Evolutionary conservation across 2,329 filamentous ascomycete genomes (phyloP), one percentile per base, ranked within the genome.

Genomic region (Colletotrichum costaricense): DNA sequence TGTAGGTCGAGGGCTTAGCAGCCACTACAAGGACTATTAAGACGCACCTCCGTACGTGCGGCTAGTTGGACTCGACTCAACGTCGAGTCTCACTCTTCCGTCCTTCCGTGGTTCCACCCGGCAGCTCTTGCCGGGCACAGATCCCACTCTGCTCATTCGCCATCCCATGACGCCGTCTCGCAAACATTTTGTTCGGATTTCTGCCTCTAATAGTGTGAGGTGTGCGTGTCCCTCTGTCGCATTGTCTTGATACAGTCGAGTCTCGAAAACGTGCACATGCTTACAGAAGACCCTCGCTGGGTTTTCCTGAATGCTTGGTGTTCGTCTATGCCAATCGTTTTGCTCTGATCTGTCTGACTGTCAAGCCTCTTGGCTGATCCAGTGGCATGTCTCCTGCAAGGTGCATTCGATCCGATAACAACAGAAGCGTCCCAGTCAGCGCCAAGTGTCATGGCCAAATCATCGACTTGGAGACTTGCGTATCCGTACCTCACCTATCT

Each of bases 51-150:
- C 24, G 22, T 19, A 22, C 22, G 26, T 46, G 30, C 35, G 14
- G 24, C 38, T 42, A 42, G 35, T 46, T 62, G 58, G 59, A 33
- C n/a, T 49, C 42, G 42, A 49, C 42, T n/a, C 7, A 11, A 22
- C 7, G 16, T 49, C 42, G 42, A 49, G 42, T 49, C 42, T 49
- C 19, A 22, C 42, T 49, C 42, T 49, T 49, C 42, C 42, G 42
- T 49, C 57, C 66, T 30, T 56, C 22, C 22, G 26, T 42, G 24
- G n/a, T 49, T 55, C n/a, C 42, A 54, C 60, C 60, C 67, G 67
- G 59, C 65, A 69, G 58, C 69, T n/a, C 38, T 35, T 57, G 8
- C 59, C 70, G 70, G 65, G 58, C 60, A 65, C 62, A 54, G 54
- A 63, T 64, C 22, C 38, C 4, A 49, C n/a, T 35, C 33, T 65